Base-by-base conservation (phyloP, 1,139 yeast genomes). In the Nematodospora anomalae region DNA sequence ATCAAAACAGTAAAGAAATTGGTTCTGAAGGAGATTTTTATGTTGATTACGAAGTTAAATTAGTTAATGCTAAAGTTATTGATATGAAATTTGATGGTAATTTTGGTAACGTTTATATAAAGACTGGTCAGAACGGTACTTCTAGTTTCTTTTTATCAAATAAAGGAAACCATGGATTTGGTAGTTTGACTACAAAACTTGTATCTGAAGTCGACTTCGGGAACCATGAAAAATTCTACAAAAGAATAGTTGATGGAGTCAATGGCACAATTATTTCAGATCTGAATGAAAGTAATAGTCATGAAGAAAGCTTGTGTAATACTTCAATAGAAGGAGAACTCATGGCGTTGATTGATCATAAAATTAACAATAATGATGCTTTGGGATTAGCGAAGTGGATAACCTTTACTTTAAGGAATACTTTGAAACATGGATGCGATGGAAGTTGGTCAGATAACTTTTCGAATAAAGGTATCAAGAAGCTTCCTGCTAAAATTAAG, bases 101-200 rank as follows among this genome's bases (percentile, higher is more conserved):
- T 3, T 45, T 44, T 7, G 43, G 54, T 3, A 37, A 57, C 15
- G 35, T 44, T 21, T 52, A 58, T 16, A 45, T 47, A 2, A 38
- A 41, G n/a, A 36, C 52, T 12, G 37, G 35, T 4, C 73, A 68
- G 45, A 57, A 61, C 41, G 85, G 84, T 23, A 63, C 76, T 1
- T 76, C 84, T 0, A 45, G 46, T 4, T 79, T 62, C 45, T 58
- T 66, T 2, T 38, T 76, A 3, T 55, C 76, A 3, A 69, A 75
- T 10, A 41, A 48, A 7, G 82, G 83, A 1, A 79, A 79, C 47
- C 63, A 67, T 47, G 85, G 84, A 0, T 45, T 50, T 29, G 84
- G 81, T 2, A 46, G 59, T 2, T 51, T 61, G 29, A 48, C 46
- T 3, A 64, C 79, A 12, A 65, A 64, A 41, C 75, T 64, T 55